Evolutionary conservation across 768 basidiomycete species (phyloP).

Genomic region (Daedalea quercina): DNA sequence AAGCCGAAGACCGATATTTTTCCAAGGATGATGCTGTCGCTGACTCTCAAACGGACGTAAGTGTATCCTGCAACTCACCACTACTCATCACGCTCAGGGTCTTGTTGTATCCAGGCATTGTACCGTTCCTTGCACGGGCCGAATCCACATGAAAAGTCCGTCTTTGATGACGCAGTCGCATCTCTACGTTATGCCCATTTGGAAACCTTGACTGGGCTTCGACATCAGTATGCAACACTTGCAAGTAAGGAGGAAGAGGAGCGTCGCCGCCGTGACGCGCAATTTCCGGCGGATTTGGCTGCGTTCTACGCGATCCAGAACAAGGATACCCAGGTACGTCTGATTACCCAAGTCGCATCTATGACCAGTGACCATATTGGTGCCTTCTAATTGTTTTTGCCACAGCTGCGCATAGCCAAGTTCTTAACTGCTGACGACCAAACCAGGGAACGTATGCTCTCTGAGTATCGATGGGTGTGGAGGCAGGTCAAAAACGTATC

Average conservation of each 20-base stretch:
- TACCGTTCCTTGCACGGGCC: background rate
- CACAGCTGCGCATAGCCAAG: constrained; percentile 42
- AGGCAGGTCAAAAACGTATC: constrained; percentile 39
- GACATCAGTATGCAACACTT: constrained; percentile 7
- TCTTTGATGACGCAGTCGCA: constrained; percentile 11
- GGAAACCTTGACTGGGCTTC: constrained; percentile 16
- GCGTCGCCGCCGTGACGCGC: constrained; percentile 24
- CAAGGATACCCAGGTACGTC: constrained; percentile 27
- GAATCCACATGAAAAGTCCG: background rate
- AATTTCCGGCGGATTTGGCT: constrained; percentile 24
- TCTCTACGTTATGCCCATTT: constrained; percentile 25
- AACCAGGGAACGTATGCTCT: constrained; percentile 39
- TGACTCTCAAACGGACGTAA: background rate
- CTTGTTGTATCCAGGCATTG: background rate
- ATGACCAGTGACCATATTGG: too few species aligned
- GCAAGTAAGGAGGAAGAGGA: constrained; percentile 14
- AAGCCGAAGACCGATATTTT: constrained; percentile 11
- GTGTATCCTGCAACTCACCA: background rate
- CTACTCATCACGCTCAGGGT: background rate
- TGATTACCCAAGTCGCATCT: background rate
- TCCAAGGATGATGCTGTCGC: constrained; percentile 9
- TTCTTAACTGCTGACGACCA: constrained; percentile 29
- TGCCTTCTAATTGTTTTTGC: too few species aligned
- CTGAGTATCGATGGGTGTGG: constrained; percentile 46
- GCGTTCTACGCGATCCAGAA: constrained; percentile 26